Base-by-base conservation (phyloP, 176 grass and related monocot genomes). In the Avena insularis region DNA sequence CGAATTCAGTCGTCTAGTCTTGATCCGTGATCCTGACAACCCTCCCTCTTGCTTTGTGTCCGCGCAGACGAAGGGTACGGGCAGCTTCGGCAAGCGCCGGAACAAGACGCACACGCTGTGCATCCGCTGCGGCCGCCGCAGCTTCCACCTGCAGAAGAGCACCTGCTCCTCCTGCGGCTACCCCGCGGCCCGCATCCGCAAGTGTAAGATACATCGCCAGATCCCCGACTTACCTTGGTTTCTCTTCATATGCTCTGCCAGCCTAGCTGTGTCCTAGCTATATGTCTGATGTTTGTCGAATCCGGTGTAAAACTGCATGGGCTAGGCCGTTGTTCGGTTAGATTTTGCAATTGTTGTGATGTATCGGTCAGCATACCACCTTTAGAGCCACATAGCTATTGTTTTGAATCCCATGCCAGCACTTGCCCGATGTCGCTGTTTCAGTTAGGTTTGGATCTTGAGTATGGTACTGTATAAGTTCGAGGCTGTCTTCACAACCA, bases 91-190 rank as follows among this genome's bases (percentile, higher is more conserved):
- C 33, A 98, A 98, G 95, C 86, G 93, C 80, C 92, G 95, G 80
- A 98, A 98, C 90, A 98, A 95, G 93, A 95, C 93, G 51, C 95
- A 98, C 93, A 98, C 95, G 40, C 93, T 98, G 6, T 98, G 95
- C 88, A 80, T 98, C 12, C 88, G 91, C 12, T 98, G 93, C 75
- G 95, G 95, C 19, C 89, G 95, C 79, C 83, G 93, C 48, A 98
- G 95, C 88, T 98, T 98, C 78, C 95, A 98, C 78, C 91, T 98
- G 35, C 95, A 98, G 91, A 98, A 98, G 88, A 95, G 93, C 86
- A 93, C 91, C 55, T 98, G 95, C 83, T 87, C 91, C 36, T 93
- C 95, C 0, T 98, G 95, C 81, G 95, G 91, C 21, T 98, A 95
- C 77, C 95, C 93, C 4, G 87, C 95, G 1, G 89, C 91, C 77